phyloP scores from a whole-genome alignment of 225 moss, liverwort and hornwort species.

The Sphagnum tenellum region DNA sequence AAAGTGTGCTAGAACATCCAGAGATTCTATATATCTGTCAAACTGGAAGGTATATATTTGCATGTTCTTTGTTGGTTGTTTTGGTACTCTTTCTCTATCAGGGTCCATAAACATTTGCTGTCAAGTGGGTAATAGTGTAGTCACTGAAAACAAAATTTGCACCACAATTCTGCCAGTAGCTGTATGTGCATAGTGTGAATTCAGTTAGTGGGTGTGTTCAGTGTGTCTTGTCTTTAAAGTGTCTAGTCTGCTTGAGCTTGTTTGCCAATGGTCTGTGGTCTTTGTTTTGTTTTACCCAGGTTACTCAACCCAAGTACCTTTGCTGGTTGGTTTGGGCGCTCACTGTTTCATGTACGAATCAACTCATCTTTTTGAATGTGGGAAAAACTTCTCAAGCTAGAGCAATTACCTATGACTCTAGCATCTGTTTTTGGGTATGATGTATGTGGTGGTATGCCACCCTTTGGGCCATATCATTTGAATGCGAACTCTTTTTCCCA shows the following conservation, averaged over 20 bases:
- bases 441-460: too few species aligned
- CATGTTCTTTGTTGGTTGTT: not conserved
- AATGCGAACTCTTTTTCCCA: not conserved
- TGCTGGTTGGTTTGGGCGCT: constrained; percentile 83
- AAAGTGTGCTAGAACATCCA: constrained; percentile 77
- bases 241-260: too few species aligned
- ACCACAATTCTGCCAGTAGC: too few species aligned
- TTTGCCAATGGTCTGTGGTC: too few species aligned
- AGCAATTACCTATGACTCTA: too few species aligned
- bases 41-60: constrained; percentile 62
- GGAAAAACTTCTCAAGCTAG: not conserved
- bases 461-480: not conserved
- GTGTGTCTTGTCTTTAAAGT: too few species aligned
- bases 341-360: constrained; percentile 73
- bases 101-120: not conserved
- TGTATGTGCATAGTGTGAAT: too few species aligned
- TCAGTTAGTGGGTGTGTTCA: too few species aligned
- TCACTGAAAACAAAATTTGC: too few species aligned
- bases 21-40: constrained; percentile 90
- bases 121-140: not conserved
- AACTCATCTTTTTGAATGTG: not conserved
- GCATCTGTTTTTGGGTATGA: too few species aligned
- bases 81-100: too few species aligned
- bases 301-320: constrained; percentile 89
- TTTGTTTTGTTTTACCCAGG: constrained; percentile 22